Conservation (phyloP, 179 eudicot species). For the Drosera spatulata region DNA sequence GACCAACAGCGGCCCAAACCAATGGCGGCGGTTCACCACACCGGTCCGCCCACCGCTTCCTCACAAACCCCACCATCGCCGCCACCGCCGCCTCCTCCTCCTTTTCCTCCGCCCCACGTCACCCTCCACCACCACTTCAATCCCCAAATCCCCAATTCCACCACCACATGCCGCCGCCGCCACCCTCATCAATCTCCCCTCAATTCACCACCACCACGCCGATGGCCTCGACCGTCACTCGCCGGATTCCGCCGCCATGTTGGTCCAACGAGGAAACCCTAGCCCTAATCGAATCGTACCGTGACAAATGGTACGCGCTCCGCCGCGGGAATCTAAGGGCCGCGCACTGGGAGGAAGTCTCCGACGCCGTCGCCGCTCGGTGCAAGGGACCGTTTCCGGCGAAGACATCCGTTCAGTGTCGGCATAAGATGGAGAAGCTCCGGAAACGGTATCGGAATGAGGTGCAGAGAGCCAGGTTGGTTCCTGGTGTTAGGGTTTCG, state of each 20-base stretch:
- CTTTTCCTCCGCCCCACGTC: slow-evolving; percentile 5
- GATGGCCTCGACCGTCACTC: slow-evolving; percentile 7
- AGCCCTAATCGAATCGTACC: slow-evolving; percentile 63
- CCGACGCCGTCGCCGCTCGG: slow-evolving; percentile 35
- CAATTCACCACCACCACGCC: background rate
- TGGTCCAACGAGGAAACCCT: slow-evolving; percentile 92
- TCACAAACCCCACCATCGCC: slow-evolving; percentile 1
- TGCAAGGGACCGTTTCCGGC: slow-evolving; percentile 35
- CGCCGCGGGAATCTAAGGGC: slow-evolving; percentile 76
- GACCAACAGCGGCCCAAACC: no score
- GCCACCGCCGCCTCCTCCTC: slow-evolving; percentile 8
- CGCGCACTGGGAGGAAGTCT: slow-evolving; percentile 83
- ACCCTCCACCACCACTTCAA: slow-evolving; percentile 2
- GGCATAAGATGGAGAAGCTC: slow-evolving; percentile 97
- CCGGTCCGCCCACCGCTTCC: no score
- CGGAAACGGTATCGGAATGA: slow-evolving; percentile 79
- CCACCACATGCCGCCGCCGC: background rate
- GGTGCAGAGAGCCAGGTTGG: slow-evolving; percentile 36
- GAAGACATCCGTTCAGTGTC: slow-evolving; percentile 85
- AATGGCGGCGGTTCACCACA: no score
- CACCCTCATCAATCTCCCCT: background rate
- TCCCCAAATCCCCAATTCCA: background rate
- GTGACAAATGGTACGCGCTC: slow-evolving; percentile 85
- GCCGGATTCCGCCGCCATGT: slow-evolving; percentile 94
- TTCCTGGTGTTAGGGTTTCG: slow-evolving; percentile 33